phyloP scores from a whole-genome alignment of 495 filamentous ascomycete genomes.

The Neurospora sp. region DNA sequence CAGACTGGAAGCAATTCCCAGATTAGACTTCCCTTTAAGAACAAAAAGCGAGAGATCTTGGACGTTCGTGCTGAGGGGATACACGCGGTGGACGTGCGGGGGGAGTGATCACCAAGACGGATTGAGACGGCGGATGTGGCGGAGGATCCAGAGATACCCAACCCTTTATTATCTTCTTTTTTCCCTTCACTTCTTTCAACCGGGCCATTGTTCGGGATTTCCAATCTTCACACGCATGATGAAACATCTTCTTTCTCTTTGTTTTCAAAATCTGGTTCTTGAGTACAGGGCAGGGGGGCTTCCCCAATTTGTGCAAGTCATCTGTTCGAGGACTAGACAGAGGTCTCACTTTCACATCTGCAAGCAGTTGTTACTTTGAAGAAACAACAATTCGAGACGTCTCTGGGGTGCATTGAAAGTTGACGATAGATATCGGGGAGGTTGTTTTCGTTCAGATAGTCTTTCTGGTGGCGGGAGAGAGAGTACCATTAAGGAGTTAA shows the following conservation, averaged over 20 bases:
- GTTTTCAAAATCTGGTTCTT: neutral
- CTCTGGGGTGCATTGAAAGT: neutral
- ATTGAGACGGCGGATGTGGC: neutral
- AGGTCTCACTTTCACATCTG: neutral
- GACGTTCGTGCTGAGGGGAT: slow-evolving; percentile 5
- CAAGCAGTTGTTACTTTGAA: neutral
- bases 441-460: neutral
- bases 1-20: neutral
- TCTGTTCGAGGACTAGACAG: neutral
- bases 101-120: neutral
- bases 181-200: neutral
- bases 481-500: neutral
- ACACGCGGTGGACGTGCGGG: neutral
- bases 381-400: neutral
- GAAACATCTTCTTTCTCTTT: neutral
- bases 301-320: neutral
- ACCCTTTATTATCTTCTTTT: slow-evolving; percentile 11
- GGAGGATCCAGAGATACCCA: slow-evolving; percentile 25
- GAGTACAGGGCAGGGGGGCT: neutral
- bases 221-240: neutral
- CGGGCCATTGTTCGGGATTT: neutral
- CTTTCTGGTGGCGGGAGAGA: neutral
- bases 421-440: neutral
- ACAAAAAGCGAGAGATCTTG: neutral
- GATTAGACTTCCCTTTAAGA: neutral